Conservation (phyloP, 1,284 basidiomycete species). For the Tilletiaria anomala region DNA sequence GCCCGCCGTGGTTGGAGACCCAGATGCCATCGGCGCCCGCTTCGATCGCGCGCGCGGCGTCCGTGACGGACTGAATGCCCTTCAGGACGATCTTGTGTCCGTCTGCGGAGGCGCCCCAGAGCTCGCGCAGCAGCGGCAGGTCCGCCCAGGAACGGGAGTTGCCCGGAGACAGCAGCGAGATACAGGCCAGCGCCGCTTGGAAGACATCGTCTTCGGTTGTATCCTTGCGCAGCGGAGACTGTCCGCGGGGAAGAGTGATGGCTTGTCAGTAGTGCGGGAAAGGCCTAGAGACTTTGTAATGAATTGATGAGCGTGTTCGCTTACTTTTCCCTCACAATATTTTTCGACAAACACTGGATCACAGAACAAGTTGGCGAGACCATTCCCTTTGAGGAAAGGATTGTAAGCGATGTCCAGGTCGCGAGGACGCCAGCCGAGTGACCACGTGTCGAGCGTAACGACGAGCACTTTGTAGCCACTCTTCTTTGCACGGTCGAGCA, state of each 20-base stretch:
- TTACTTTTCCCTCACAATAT: slow-evolving; percentile 21
- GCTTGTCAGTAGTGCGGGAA: neutral
- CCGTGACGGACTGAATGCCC: slow-evolving; percentile 22
- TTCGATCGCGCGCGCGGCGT: slow-evolving; percentile 23
- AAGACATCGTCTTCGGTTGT: slow-evolving; percentile 20
- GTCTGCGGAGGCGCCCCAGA: slow-evolving; percentile 16
- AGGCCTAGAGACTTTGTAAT: neutral
- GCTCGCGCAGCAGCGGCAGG: slow-evolving; percentile 13
- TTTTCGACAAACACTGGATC: slow-evolving; percentile 31
- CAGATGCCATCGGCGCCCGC: slow-evolving; percentile 30
- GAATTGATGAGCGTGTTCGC: slow-evolving; percentile 2
- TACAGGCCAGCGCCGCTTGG: slow-evolving; percentile 15
- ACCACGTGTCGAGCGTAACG: slow-evolving; percentile 31
- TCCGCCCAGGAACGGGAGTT: slow-evolving; percentile 28
- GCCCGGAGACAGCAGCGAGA: slow-evolving; percentile 22
- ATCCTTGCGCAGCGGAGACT: slow-evolving; percentile 15
- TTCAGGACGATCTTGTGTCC: slow-evolving; percentile 23
- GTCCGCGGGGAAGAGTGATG: neutral
- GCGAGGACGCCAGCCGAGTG: slow-evolving; percentile 4
- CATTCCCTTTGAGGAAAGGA: slow-evolving; percentile 50
- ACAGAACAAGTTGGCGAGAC: slow-evolving; percentile 23
- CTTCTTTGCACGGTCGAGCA: slow-evolving; percentile 53
- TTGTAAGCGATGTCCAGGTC: slow-evolving; percentile 43
- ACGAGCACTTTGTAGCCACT: slow-evolving; percentile 55
- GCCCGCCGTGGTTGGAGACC: slow-evolving; percentile 35